A percentile compares a stretch with the other conserved stretches of the same genome.
Evolutionary conservation across 805 yeast species (phyloP).

Genomic region (Lipomyces anomalus): DNA sequence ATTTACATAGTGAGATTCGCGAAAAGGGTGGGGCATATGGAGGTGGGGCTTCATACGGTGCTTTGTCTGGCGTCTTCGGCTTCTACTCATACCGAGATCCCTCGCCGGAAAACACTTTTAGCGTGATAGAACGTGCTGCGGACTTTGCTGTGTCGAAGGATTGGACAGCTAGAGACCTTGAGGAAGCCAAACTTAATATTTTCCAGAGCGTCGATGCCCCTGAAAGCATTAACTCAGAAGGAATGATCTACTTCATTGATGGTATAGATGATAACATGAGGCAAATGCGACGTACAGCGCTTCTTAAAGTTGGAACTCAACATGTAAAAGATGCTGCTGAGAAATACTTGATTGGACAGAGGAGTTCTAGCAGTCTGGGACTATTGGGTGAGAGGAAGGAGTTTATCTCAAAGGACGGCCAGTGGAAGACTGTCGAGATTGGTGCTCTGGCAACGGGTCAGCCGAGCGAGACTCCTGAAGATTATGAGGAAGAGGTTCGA

Average conservation of each 20-base stretch:
- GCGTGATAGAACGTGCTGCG: constrained; percentile 51
- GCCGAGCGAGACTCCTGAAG: no score
- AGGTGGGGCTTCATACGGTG: constrained; percentile 83
- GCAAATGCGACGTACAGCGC: constrained; percentile 69
- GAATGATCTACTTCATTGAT: constrained; percentile 56
- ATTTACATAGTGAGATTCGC: constrained; percentile 81
- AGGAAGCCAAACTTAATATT: constrained; percentile 83
- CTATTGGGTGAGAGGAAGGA: constrained; percentile 14
- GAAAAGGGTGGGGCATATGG: constrained; percentile 99
- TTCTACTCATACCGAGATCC: constrained; percentile 95
- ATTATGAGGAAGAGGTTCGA: no score
- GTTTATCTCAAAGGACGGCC: constrained; percentile 3
- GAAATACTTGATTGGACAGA: constrained; percentile 45
- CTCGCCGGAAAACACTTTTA: constrained; percentile 63
- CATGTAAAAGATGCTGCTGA: constrained; percentile 66
- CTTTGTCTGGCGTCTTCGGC: constrained; percentile 70
- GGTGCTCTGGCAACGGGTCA: not conserved
- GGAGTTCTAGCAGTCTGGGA: constrained; percentile 4
- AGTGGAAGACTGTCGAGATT: constrained; percentile 9
- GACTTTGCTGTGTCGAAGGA: constrained; percentile 42
- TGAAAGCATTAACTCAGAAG: constrained; percentile 71
- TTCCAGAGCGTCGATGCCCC: constrained; percentile 94
- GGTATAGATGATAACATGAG: constrained; percentile 73
- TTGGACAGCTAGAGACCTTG: constrained; percentile 63
- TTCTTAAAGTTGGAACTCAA: constrained; percentile 57